phyloP scores from a whole-genome alignment of 106 monocot genomes.

The Allium fistulosum region DNA sequence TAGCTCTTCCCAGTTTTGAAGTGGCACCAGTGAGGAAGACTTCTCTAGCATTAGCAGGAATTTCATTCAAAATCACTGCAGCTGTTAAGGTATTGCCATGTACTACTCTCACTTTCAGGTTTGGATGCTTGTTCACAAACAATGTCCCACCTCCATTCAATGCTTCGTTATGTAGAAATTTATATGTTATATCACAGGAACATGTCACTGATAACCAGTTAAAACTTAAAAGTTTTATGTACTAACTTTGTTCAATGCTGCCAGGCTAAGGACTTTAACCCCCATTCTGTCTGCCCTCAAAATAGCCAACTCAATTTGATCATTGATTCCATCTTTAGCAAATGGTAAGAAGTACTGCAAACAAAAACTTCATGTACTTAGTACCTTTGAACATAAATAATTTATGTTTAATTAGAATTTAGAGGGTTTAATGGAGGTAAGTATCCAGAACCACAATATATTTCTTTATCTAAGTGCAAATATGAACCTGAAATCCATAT shows the following conservation, averaged over 20 bases:
- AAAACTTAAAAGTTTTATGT: background rate
- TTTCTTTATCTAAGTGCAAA: background rate
- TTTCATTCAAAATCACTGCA: constrained; percentile 72
- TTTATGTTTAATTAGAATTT: background rate
- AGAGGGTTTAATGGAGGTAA: background rate
- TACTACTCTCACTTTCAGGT: constrained; percentile 68
- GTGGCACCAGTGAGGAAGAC: constrained; percentile 94
- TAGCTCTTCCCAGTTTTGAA: constrained; percentile 91
- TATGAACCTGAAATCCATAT: constrained; percentile 73
- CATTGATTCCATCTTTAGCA: constrained; percentile 79
- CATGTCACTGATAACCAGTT: no score
- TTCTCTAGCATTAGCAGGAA: constrained; percentile 57
- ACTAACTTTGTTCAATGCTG: constrained; percentile 87
- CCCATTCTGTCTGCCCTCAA: constrained; percentile 87
- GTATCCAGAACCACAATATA: background rate
- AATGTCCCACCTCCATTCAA: constrained; percentile 92
- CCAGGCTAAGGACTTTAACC: constrained; percentile 89
- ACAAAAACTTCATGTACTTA: background rate
- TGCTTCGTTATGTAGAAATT: constrained; percentile 62
- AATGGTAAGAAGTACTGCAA: constrained; percentile 90
- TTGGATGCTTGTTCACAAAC: constrained; percentile 76
- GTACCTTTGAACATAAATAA: no score
- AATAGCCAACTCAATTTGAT: constrained; percentile 86
- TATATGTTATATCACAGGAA: background rate
- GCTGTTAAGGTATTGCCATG: constrained; percentile 97